Evolutionary conservation across 768 basidiomycete species (phyloP).

Genomic region (Podaxis rugospora): DNA sequence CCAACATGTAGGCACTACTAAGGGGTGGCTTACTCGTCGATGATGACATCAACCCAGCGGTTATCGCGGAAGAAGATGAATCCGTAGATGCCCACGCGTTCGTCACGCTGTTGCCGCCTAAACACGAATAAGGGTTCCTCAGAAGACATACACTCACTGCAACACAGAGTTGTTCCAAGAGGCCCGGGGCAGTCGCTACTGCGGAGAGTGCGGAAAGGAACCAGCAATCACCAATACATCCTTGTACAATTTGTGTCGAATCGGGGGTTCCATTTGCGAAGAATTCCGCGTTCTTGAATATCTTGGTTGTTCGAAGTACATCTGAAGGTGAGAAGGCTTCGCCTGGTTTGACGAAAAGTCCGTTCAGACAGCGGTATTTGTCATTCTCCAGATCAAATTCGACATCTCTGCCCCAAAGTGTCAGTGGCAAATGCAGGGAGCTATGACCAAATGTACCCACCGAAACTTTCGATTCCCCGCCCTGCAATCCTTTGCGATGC

Average conservation of each 20-base stretch:
- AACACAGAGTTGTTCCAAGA: conserved; percentile 49
- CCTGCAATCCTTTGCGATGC: conserved; percentile 42
- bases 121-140: neutral
- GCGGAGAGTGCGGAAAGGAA: conserved; percentile 47
- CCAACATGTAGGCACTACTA: neutral
- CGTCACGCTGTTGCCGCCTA: conserved; percentile 29
- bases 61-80: conserved; percentile 46
- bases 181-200: conserved; percentile 33
- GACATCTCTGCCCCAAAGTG: conserved; percentile 36
- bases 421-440: neutral
- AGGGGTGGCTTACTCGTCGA: conserved; percentile 44
- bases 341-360: conserved; percentile 13
- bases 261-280: conserved; percentile 36
- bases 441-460: conserved; percentile 23
- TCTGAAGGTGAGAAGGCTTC: conserved; percentile 19
- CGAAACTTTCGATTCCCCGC: conserved; percentile 47
- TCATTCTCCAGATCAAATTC: conserved; percentile 61
- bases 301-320: conserved; percentile 40
- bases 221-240: conserved; percentile 48
- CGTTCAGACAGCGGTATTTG: conserved; percentile 38
- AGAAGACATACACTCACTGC: conserved; percentile 19
- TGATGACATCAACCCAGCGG: conserved; percentile 43
- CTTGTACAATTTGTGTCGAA: conserved; percentile 46
- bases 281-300: conserved; percentile 47
- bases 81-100: conserved; percentile 45